These are phyloP conservation scores for Sporodiniella umbellata DNA, from an alignment of 371 early-diverging fungal species.

Conservation along the genomic window DNA sequence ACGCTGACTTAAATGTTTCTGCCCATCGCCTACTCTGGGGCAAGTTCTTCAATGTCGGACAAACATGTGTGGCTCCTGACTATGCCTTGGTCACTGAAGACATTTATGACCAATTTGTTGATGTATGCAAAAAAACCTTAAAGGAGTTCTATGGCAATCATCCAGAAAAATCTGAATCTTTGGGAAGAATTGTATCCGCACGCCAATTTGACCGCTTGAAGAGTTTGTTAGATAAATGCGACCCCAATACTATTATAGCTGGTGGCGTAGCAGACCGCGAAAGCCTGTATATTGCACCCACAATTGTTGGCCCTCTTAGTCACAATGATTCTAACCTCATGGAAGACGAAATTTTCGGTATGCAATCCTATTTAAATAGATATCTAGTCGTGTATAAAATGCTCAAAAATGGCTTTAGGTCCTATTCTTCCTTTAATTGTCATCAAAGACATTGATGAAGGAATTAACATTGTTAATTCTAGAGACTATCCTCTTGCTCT, in stretches of 20 bases:
- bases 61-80: conserved; percentile 90
- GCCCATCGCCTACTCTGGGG: conserved; percentile 80
- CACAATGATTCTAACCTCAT: conserved; percentile 54
- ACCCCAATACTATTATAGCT: conserved; percentile 41
- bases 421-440: conserved; percentile 77
- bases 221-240: conserved; percentile 44
- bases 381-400: no score
- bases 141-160: conserved; percentile 49
- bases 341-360: conserved; percentile 75
- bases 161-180: conserved; percentile 50
- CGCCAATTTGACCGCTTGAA: conserved; percentile 73
- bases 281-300: conserved; percentile 66
- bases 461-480: conserved; percentile 49
- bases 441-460: conserved; percentile 71
- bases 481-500: conserved; percentile 69
- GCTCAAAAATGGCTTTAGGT: conserved; percentile 30
- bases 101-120: conserved; percentile 51
- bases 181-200: conserved; percentile 66
- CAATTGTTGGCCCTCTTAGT: conserved; percentile 57
- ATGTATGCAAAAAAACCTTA: conserved; percentile 38
- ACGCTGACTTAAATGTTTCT: conserved; percentile 59
- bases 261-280: conserved; percentile 58
- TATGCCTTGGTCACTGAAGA: conserved; percentile 68
- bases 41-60: conserved; percentile 81
- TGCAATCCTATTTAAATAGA: neutral